Evolutionary conservation across 169 alveolate species (phyloP), one percentile per base, ranked within the genome.

Genomic region (Plasmodium falciparum): DNA sequence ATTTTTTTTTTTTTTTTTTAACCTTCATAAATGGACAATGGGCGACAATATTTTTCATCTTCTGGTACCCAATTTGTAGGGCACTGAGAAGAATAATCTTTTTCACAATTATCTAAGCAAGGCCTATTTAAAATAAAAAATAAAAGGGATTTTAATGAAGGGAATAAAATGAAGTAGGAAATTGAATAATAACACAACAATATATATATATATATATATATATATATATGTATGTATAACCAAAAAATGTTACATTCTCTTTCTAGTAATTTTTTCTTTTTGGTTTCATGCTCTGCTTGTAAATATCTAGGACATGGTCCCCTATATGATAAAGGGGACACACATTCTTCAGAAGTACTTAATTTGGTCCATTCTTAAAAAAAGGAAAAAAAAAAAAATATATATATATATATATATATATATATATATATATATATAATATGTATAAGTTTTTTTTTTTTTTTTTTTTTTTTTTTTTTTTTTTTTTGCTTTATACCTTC

Each of bases 261-360:
- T 39, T 83, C 91, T 43, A 69, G 26, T 20, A 67, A 1, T 71
- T 50, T 83, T 69, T 83, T 83, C 45, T 83, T 58, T 49, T 69
- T 67, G 1, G 73, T 69, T 33, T 59, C 62, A 24, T 69, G 45
- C 70, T 83, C 91, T 11, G 61, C 45, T 83, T 69, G 80, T n/a
- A 83, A 45, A 49, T 69, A 83, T 3, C 91, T 71, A 3, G 91
- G 91, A 13, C 91, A 83, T 11, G 91, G 91, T 6, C 91, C 91
- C 26, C 73, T 62, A 49, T 83, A 83, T 22, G 91, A 83, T 20
- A 69, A 43, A 5, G 91, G 91, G 5, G 91, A 17, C 24, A 70
- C 47, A 54, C 91, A 83, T 59, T 83, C 78, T n/a, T 49, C 52
- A 9, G 91, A 58, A 11, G 20, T 45, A n/a, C 61, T 20, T 62